Conservation (phyloP, 495 filamentous ascomycete genomes). For the Penicillium crystallinum region DNA sequence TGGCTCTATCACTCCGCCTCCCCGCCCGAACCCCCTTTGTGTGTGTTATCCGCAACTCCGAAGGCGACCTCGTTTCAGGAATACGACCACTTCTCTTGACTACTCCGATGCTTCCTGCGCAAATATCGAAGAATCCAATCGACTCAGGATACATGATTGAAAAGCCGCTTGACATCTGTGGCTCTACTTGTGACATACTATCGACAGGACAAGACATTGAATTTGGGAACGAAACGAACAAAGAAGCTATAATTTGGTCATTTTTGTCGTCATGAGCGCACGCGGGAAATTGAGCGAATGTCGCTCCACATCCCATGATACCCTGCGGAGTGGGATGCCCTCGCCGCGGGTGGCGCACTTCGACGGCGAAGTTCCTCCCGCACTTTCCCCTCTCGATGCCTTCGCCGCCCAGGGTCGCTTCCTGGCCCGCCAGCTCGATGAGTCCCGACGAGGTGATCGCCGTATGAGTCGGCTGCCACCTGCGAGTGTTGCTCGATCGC, state of each 20-base stretch:
- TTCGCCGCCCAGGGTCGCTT: slow-evolving; percentile 84
- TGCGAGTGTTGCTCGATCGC: slow-evolving; percentile 70
- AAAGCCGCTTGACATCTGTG: neutral
- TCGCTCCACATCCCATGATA: slow-evolving; percentile 59
- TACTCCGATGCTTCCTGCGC: slow-evolving; percentile 11
- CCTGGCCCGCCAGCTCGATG: slow-evolving; percentile 80
- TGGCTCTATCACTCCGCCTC: slow-evolving; percentile 13
- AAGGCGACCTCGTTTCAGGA: neutral
- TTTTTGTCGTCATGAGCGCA: slow-evolving; percentile 38
- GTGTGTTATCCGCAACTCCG: slow-evolving; percentile 10
- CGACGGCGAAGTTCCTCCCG: slow-evolving; percentile 83
- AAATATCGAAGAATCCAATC: slow-evolving; percentile 2
- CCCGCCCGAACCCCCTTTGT: slow-evolving; percentile 11
- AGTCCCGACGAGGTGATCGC: slow-evolving; percentile 58
- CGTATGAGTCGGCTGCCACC: slow-evolving; percentile 83
- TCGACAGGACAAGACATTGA: slow-evolving; percentile 6
- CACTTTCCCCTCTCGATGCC: slow-evolving; percentile 90
- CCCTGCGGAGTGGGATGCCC: slow-evolving; percentile 46
- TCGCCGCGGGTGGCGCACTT: slow-evolving; percentile 69
- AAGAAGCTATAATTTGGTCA: neutral
- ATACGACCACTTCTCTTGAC: neutral
- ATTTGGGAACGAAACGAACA: neutral
- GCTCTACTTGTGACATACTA: slow-evolving; percentile 1
- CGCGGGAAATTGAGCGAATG: slow-evolving; percentile 58
- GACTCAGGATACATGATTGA: slow-evolving; percentile 17